These are phyloP conservation scores for Claviceps fusiformis DNA, from an alignment of 2,329 filamentous ascomycete species.

Conservation along the genomic window DNA sequence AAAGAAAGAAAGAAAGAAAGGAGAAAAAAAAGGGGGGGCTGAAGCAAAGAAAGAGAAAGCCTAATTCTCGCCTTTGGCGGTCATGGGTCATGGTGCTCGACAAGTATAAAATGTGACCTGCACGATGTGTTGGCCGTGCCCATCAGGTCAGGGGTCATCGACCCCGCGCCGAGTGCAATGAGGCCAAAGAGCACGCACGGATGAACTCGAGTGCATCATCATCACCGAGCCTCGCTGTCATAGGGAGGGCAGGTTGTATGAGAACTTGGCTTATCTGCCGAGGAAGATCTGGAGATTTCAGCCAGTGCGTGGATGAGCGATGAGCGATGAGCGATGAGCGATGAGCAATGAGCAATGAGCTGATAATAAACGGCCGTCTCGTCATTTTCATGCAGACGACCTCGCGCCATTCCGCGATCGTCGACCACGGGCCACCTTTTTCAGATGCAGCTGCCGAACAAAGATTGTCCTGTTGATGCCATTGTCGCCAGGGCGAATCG, in stretches of 20 bases:
- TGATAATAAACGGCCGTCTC: constrained; percentile 20
- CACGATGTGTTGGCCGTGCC: not conserved
- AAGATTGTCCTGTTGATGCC: no score
- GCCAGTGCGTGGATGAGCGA: constrained; percentile 15
- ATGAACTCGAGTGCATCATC: constrained; percentile 19
- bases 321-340: constrained; percentile 18
- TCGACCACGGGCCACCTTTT: no score
- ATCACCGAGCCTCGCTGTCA: constrained; percentile 31
- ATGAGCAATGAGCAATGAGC: constrained; percentile 21
- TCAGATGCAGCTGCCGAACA: not conserved
- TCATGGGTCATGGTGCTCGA: not conserved
- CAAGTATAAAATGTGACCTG: not conserved
- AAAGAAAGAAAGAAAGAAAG: no score
- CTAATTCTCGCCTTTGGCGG: not conserved
- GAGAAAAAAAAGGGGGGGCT: no score
- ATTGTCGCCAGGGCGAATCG: not conserved
- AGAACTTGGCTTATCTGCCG: constrained; percentile 29
- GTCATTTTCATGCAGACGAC: constrained; percentile 34
- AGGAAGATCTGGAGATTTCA: constrained; percentile 25
- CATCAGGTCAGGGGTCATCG: not conserved
- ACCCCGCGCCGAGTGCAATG: not conserved
- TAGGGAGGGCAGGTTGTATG: constrained; percentile 33
- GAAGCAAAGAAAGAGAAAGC: not conserved
- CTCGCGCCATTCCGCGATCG: not conserved
- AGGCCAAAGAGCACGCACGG: not conserved